Conservation (phyloP, 192 early-diverging fungal genomes). For the Umbelopsis sp. region DNA sequence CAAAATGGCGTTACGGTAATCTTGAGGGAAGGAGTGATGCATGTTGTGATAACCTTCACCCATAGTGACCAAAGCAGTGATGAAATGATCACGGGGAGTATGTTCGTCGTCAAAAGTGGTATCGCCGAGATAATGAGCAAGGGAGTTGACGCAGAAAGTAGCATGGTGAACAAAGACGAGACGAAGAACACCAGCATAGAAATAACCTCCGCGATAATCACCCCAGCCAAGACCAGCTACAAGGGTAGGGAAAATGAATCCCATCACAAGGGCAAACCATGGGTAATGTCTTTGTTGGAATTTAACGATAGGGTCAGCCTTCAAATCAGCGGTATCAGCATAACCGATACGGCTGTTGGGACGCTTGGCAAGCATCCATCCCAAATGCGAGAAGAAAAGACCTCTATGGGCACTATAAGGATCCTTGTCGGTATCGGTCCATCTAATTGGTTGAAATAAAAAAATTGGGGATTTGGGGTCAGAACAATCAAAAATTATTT, state of each 20-base stretch:
- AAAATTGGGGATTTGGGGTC: constrained; percentile 24
- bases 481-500: constrained; percentile 16
- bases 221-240: constrained; percentile 86
- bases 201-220: constrained; percentile 82
- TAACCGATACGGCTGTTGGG: constrained; percentile 73
- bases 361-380: constrained; percentile 87
- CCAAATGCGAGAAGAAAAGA: constrained; percentile 81
- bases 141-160: constrained; percentile 86
- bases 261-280: constrained; percentile 70
- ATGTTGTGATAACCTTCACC: constrained; percentile 90
- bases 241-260: constrained; percentile 79
- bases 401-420: constrained; percentile 83
- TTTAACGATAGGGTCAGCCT: constrained; percentile 69
- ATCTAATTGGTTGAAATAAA: constrained; percentile 22
- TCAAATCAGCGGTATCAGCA: constrained; percentile 81
- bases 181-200: constrained; percentile 73
- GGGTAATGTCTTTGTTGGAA: constrained; percentile 83
- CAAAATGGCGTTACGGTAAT: constrained; percentile 82
- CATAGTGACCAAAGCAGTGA: constrained; percentile 77
- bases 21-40: constrained; percentile 87
- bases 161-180: constrained; percentile 84
- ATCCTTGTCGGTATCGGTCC: constrained; percentile 81
- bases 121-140: constrained; percentile 80
- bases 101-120: constrained; percentile 79
- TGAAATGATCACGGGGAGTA: constrained; percentile 82